Percentiles rank a stretch among this genome's conserved stretches.
phyloP scores from a whole-genome alignment of 208 protist genomes.

The Trichomonas tenax region DNA sequence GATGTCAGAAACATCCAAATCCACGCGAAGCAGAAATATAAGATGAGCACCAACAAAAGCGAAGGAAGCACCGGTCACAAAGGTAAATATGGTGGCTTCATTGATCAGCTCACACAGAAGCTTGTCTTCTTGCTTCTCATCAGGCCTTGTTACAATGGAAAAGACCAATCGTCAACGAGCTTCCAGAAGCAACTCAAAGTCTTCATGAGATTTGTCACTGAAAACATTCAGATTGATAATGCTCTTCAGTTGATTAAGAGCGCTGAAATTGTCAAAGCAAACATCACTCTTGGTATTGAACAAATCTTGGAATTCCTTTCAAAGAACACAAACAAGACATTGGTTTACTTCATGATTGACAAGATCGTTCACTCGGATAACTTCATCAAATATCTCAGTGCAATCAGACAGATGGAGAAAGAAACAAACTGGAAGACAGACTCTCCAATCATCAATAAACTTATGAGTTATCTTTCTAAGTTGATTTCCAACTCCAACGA shows the following conservation, averaged over 20 bases:
- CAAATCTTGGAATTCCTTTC: neutral
- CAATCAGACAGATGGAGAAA: neutral
- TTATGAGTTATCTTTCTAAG: neutral
- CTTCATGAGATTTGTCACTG: neutral
- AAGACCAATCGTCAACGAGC: neutral
- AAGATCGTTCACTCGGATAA: neutral
- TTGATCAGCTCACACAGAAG: neutral
- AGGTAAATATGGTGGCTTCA: neutral
- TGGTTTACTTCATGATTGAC: neutral
- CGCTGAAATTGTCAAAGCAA: neutral
- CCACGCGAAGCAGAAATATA: neutral
- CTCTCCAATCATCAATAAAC: neutral
- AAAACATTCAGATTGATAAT: neutral
- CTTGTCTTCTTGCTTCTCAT: neutral
- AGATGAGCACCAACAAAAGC: neutral
- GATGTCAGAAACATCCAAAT: neutral
- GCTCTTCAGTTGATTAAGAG: neutral
- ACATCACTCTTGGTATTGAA: neutral
- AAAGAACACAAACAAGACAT: neutral
- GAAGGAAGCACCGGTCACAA: neutral
- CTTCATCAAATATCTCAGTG: neutral
- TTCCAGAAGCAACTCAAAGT: neutral
- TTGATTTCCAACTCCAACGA: neutral
- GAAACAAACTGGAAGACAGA: neutral
- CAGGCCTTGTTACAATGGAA: neutral